These are phyloP conservation scores for Kalmusia sp. DNA, from an alignment of 2,329 filamentous ascomycete species.

Conservation along the genomic window DNA sequence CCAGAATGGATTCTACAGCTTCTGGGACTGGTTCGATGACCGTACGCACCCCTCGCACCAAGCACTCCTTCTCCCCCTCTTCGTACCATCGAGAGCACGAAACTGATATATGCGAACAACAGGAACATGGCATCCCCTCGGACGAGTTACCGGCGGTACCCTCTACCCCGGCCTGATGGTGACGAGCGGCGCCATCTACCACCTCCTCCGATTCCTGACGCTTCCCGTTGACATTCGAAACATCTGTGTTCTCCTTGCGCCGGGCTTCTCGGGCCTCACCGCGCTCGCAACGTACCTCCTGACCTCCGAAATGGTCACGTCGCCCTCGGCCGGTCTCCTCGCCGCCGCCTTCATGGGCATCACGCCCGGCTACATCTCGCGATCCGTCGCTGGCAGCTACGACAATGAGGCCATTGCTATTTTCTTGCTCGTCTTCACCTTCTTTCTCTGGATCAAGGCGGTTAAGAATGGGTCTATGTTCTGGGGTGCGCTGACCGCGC, in stretches of 20 bases:
- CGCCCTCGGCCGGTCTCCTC: slow-evolving; percentile 90
- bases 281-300: slow-evolving; percentile 92
- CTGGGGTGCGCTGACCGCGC: slow-evolving; percentile 91
- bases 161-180: slow-evolving; percentile 99
- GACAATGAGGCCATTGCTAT: slow-evolving; percentile 99
- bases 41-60: slow-evolving; percentile 60
- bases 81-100: neutral
- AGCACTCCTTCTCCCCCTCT: slow-evolving; percentile 7
- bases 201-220: slow-evolving; percentile 84
- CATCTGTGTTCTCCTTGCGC: slow-evolving; percentile 95
- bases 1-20: slow-evolving; percentile 95
- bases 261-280: slow-evolving; percentile 91
- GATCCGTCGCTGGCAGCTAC: slow-evolving; percentile 97
- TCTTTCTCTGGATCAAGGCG: slow-evolving; percentile 99
- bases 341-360: slow-evolving; percentile 98
- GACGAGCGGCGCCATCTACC: slow-evolving; percentile 96
- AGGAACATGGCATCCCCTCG: slow-evolving; percentile 98
- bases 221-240: slow-evolving; percentile 98
- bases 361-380: slow-evolving; percentile 94
- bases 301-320: slow-evolving; percentile 97
- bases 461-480: slow-evolving; percentile 95
- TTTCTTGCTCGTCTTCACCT: slow-evolving; percentile 97
- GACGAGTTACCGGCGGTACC: slow-evolving; percentile 97
- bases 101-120: slow-evolving; percentile 20
- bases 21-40: slow-evolving; percentile 99